Percentiles rank a stretch among this genome's conserved stretches.
Evolutionary conservation across 2,329 filamentous ascomycete genomes (phyloP).

Genomic region (Microascus cirrosus): DNA sequence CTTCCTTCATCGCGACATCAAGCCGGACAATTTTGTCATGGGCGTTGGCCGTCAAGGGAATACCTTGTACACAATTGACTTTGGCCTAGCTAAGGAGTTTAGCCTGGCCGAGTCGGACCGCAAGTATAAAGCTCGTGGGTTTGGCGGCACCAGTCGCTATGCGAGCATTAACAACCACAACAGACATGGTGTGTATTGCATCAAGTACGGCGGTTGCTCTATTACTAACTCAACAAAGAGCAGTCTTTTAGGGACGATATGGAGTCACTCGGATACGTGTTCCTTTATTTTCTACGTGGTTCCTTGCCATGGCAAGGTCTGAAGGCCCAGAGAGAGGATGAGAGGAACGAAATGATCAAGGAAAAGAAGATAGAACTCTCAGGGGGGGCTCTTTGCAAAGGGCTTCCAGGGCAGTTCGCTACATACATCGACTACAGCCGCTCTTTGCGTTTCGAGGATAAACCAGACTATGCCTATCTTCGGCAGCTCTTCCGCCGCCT

Average conservation of each 20-base stretch:
- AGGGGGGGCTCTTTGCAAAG: slow-evolving; percentile 61
- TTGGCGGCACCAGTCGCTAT: slow-evolving; percentile 9
- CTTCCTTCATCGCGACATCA: slow-evolving; percentile 11
- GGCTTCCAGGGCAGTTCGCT: slow-evolving; percentile 65
- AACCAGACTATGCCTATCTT: slow-evolving; percentile 50
- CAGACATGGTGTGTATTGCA: slow-evolving; percentile 9
- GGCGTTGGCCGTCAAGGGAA: slow-evolving; percentile 8
- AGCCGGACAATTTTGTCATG: slow-evolving; percentile 13
- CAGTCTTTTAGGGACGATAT: slow-evolving; percentile 9
- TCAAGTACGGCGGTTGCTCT: neutral
- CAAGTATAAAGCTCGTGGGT: neutral
- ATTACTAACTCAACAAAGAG: slow-evolving; percentile 1
- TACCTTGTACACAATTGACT: slow-evolving; percentile 3
- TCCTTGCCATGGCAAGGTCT: slow-evolving; percentile 38
- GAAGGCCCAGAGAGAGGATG: slow-evolving; percentile 61
- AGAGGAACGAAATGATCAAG: slow-evolving; percentile 36
- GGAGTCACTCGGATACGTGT: slow-evolving; percentile 8
- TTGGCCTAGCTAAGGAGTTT: slow-evolving; percentile 1
- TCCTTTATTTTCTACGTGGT: slow-evolving; percentile 7
- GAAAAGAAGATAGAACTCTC: slow-evolving; percentile 34
- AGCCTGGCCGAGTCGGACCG: neutral
- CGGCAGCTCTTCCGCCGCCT: slow-evolving; percentile 66
- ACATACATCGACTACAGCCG: slow-evolving; percentile 69
- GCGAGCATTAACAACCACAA: slow-evolving; percentile 12
- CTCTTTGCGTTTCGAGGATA: slow-evolving; percentile 52